Conservation (phyloP, 345 rosid species). For the Crucihimalaya himalaica region DNA sequence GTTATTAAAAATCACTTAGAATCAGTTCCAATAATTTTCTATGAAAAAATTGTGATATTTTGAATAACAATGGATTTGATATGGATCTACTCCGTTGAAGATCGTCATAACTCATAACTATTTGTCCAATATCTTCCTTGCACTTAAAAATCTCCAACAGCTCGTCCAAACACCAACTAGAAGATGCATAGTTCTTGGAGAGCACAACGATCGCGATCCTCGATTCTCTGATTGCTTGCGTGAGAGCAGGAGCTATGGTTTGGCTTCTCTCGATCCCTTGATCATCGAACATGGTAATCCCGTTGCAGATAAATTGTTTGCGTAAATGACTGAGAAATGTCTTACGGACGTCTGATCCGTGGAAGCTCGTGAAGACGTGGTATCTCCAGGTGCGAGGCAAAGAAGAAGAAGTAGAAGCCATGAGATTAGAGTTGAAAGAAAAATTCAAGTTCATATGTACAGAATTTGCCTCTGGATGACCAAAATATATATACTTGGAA, state of each 20-base stretch:
- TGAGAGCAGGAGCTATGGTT: not conserved
- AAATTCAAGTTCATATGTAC: not conserved
- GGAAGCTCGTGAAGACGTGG: conserved; percentile 5
- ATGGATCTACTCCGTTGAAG: conserved; percentile 9
- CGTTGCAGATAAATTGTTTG: not conserved
- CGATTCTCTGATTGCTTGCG: not conserved
- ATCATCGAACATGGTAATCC: conserved; percentile 2
- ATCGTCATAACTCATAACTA: conserved; percentile 20
- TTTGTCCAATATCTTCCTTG: not conserved
- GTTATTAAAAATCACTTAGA: too few species aligned
- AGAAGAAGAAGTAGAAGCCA: conserved; percentile 15
- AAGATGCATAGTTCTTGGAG: conserved; percentile 23
- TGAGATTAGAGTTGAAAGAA: not conserved
- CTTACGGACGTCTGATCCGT: too few species aligned
- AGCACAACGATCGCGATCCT: conserved; percentile 17
- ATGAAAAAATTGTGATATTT: too few species aligned
- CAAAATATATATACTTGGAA: too few species aligned
- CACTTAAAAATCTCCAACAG: conserved; percentile 11
- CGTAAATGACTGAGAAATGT: not conserved
- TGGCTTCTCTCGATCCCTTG: conserved; percentile 3
- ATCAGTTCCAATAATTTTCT: too few species aligned
- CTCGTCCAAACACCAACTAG: conserved; percentile 33
- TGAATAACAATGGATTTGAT: too few species aligned
- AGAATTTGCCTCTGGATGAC: too few species aligned
- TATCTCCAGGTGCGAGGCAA: not conserved